These are phyloP conservation scores for Paramecium primaurelia DNA, from an alignment of 73 alveolate genomes.

Conservation along the genomic window DNA sequence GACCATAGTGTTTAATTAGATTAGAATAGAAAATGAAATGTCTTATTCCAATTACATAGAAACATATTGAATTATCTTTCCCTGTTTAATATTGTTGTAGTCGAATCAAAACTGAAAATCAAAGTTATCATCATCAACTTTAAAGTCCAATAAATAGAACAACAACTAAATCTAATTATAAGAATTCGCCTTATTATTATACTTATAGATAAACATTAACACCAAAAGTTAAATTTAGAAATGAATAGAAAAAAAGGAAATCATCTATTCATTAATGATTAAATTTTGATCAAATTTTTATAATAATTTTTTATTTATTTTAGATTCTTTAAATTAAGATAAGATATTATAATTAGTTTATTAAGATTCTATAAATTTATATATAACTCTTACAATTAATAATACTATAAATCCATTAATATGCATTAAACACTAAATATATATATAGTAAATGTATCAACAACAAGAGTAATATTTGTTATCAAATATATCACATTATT, in stretches of 20 bases:
- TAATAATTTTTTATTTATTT: no score
- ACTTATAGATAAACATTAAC: not conserved
- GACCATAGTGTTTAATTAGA: not conserved
- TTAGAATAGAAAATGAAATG: not conserved
- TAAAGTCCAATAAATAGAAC: not conserved
- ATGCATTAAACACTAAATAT: not conserved
- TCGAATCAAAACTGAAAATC: not conserved
- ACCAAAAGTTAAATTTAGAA: not conserved
- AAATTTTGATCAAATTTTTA: not conserved
- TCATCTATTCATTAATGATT: not conserved
- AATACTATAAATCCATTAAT: not conserved
- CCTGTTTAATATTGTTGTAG: not conserved
- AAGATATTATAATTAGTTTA: not conserved
- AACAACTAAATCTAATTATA: not conserved
- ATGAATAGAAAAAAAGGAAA: not conserved
- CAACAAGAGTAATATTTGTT: slow-evolving; percentile 79
- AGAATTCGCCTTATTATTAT: not conserved
- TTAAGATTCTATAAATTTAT: not conserved
- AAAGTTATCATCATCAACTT: not conserved
- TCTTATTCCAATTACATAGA: not conserved
- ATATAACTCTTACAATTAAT: not conserved
- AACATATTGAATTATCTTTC: not conserved
- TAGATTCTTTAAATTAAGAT: not conserved
- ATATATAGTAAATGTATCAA: slow-evolving; percentile 54
- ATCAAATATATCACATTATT: slow-evolving; percentile 67